Evolutionary conservation across 176 grass and related monocot species (phyloP).

Genomic region (Neostapfia colusana): DNA sequence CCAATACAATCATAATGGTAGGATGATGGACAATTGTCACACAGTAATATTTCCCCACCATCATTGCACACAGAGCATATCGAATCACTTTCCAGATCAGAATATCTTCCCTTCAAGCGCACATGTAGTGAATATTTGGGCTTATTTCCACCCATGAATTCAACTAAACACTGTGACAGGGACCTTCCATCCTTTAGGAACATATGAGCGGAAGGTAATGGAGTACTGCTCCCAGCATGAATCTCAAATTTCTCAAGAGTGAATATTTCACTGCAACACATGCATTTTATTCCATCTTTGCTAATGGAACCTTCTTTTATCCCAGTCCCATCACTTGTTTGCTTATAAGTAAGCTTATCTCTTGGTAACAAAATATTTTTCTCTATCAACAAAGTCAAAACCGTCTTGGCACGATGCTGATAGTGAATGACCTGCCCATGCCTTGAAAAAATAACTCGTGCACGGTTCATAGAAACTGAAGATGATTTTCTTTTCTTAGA

Average conservation of each 20-base stretch:
- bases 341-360: conserved; percentile 52
- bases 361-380: conserved; percentile 62
- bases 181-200: conserved; percentile 78
- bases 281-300: conserved; percentile 68
- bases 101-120: conserved; percentile 52
- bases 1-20: conserved; percentile 72
- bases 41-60: conserved; percentile 62
- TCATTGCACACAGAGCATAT: conserved; percentile 72
- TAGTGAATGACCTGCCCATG: conserved; percentile 6
- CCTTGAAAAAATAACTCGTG: conserved; percentile 36
- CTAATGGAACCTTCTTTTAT: conserved; percentile 56
- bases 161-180: conserved; percentile 59
- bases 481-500: conserved; percentile 51
- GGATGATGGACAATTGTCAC: conserved; percentile 67
- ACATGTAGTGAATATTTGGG: conserved; percentile 29
- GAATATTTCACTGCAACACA: conserved; percentile 61
- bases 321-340: conserved; percentile 25
- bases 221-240: conserved; percentile 54
- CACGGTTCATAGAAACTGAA: conserved; percentile 13
- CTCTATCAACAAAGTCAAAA: conserved; percentile 59
- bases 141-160: conserved; percentile 53
- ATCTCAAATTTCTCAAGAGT: conserved; percentile 57
- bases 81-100: conserved; percentile 55
- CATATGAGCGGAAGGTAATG: conserved; percentile 48
- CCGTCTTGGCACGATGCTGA: conserved; percentile 46